Conservation (phyloP, 1,284 basidiomycete species). For the Trichosporon sp. region DNA sequence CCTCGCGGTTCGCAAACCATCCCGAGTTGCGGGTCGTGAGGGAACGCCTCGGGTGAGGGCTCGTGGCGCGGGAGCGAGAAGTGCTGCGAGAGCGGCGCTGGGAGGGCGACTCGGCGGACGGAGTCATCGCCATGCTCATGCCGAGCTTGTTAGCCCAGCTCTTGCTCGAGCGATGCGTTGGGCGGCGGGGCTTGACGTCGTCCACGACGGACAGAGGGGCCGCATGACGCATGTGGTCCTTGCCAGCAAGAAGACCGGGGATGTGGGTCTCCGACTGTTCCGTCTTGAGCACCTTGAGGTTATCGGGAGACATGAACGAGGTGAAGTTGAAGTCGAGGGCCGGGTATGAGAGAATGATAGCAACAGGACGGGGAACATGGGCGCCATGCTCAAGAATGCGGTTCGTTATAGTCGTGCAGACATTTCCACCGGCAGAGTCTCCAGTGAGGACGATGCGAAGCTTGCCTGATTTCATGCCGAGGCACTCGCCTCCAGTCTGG, state of each 20-base stretch:
- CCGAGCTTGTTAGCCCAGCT: conserved; percentile 59
- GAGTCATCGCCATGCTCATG: conserved; percentile 22
- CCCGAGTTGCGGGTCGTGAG: conserved; percentile 47
- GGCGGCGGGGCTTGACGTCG: conserved; percentile 58
- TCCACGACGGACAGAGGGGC: conserved; percentile 85
- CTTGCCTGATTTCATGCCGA: conserved; percentile 73
- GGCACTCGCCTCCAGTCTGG: conserved; percentile 73
- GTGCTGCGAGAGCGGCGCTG: conserved; percentile 26
- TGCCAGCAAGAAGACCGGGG: conserved; percentile 70
- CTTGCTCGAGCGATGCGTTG: conserved; percentile 34
- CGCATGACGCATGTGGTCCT: conserved; percentile 83
- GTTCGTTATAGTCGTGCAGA: conserved; percentile 78
- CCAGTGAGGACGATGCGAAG: conserved; percentile 78
- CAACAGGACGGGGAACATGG: conserved; percentile 65
- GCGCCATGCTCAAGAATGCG: conserved; percentile 74
- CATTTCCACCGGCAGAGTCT: conserved; percentile 88
- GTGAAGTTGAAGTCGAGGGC: conserved; percentile 93
- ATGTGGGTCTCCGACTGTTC: conserved; percentile 72
- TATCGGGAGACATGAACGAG: conserved; percentile 91
- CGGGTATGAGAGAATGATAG: conserved; percentile 73
- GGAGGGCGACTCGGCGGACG: background rate
- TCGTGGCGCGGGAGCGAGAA: conserved; percentile 35
- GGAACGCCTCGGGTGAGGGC: conserved; percentile 24
- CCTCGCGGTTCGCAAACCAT: conserved; percentile 63
- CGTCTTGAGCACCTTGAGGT: conserved; percentile 75